Evolutionary conservation across 2,329 filamentous ascomycete species (phyloP), one percentile per base, ranked within the genome.

Genomic region (Escovopsis sp.): DNA sequence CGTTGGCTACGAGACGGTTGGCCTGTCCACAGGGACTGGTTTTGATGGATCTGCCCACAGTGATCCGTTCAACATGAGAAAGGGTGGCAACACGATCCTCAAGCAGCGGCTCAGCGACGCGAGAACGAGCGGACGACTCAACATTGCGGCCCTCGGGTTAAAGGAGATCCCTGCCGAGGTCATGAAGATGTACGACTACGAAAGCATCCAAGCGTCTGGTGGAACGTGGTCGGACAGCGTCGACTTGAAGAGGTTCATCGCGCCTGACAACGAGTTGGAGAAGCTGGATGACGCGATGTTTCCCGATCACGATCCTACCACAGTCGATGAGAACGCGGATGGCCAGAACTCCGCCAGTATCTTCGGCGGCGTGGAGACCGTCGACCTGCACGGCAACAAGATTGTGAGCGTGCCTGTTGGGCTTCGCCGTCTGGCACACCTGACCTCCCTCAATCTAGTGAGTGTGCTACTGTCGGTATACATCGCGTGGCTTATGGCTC

Each of bases 171-270:
- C 91, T 0, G 61, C 74, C 1, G 84, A 93, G 54, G 83, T 96
- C 0, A 65, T 94, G 62, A 76, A 79, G 42, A 96, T 96, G 88
- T 96, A 95, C 57, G 83, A 87, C 51, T 68, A 84, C 14, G 79
- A 87, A 41, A 71, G 74, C 2, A 70, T 78, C 42, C 75, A 80
- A 32, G 68, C 67, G 11, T 65, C 72, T 16, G 76, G 72, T 31
- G 73, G 78, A 10, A 76, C 80, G 30, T 96, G 91, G 91, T 87
- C 87, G 2, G 89, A 96, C 59, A 81, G 83, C 45, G 85, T 96
- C 10, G 89, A 96, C 55, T 64, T 96, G 37, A 82, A 80, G 1
- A 78, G 82, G 46, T 78, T 96, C 39, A 76, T 91, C 48, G 87
- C 84, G 6, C 87, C 89, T 8, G 87, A 94, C 54, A 96, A 98